These are phyloP conservation scores for Candida quercuum DNA, from an alignment of 805 yeast species.

Conservation along the genomic window DNA sequence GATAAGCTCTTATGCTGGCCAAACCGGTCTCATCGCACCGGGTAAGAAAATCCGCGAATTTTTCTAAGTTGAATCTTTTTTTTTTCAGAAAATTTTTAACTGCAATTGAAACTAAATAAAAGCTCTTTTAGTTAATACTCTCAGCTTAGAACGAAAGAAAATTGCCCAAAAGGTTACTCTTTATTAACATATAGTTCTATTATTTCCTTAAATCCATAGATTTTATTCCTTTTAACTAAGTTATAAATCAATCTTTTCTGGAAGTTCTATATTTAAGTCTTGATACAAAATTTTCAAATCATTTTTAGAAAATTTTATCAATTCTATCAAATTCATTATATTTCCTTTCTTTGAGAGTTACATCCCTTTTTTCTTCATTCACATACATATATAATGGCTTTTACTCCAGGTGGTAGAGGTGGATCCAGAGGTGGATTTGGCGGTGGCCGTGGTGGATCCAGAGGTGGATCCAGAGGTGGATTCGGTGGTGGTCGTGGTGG, in stretches of 20 bases:
- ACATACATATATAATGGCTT: conserved; percentile 53
- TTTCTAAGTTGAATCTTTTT: conserved; percentile 3
- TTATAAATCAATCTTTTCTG: too few species aligned
- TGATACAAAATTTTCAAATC: too few species aligned
- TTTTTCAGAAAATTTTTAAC: conserved; percentile 1
- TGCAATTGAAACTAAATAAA: background rate
- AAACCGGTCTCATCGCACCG: conserved; percentile 12
- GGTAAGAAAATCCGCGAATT: conserved; percentile 7
- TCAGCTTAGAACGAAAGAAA: too few species aligned
- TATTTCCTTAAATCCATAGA: background rate
- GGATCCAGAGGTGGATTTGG: conserved; percentile 44
- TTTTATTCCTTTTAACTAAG: background rate
- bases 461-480: conserved; percentile 43
- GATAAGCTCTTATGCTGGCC: background rate
- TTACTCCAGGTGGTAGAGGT: conserved; percentile 66
- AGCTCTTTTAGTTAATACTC: too few species aligned
- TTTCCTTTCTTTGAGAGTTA: too few species aligned
- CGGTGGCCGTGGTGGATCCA: conserved; percentile 45
- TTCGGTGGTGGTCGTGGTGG: conserved; percentile 33
- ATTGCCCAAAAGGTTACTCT: too few species aligned
- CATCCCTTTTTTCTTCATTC: background rate
- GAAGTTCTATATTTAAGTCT: too few species aligned
- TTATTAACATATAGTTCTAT: background rate
- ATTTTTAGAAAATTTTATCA: background rate
- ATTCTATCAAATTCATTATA: background rate